Conservation (phyloP, 352 stramenopile species). For the Phytophthora ramorum region DNA sequence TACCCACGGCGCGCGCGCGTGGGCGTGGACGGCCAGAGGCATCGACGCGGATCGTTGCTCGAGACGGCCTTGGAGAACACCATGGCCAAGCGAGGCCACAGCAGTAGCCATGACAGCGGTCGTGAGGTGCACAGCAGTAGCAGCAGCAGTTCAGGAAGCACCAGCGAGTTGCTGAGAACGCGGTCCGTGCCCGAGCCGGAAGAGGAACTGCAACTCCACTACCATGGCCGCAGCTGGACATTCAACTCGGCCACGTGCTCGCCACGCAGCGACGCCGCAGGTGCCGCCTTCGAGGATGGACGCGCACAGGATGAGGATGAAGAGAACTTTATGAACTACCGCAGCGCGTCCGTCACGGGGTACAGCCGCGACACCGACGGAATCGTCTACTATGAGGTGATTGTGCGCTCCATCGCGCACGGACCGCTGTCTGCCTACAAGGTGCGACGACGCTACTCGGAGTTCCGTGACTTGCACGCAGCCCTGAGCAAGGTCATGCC, state of each 20-base stretch:
- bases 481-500: constrained; percentile 67
- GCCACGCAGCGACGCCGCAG: constrained; percentile 29
- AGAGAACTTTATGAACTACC: constrained; percentile 80
- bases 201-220: constrained; percentile 34
- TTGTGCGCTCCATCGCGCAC: constrained; percentile 65
- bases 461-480: constrained; percentile 68
- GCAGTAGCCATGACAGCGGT: constrained; percentile 26
- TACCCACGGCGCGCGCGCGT: constrained; percentile 49
- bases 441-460: constrained; percentile 76
- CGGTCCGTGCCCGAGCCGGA: constrained; percentile 40
- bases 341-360: constrained; percentile 68
- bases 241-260: constrained; percentile 34
- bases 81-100: constrained; percentile 25
- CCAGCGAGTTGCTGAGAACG: constrained; percentile 24
- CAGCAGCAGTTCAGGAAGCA: constrained; percentile 32
- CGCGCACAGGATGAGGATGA: constrained; percentile 38
- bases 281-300: not conserved
- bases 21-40: constrained; percentile 24
- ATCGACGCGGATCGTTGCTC: constrained; percentile 45
- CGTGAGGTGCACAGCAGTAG: constrained; percentile 20
- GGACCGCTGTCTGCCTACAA: constrained; percentile 83
- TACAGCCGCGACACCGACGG: constrained; percentile 80
- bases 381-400: constrained; percentile 84
- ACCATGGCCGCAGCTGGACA: constrained; percentile 33
- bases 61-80: constrained; percentile 42